Conservation (phyloP, 2,329 filamentous ascomycete genomes). For the Trichoderma sp. region DNA sequence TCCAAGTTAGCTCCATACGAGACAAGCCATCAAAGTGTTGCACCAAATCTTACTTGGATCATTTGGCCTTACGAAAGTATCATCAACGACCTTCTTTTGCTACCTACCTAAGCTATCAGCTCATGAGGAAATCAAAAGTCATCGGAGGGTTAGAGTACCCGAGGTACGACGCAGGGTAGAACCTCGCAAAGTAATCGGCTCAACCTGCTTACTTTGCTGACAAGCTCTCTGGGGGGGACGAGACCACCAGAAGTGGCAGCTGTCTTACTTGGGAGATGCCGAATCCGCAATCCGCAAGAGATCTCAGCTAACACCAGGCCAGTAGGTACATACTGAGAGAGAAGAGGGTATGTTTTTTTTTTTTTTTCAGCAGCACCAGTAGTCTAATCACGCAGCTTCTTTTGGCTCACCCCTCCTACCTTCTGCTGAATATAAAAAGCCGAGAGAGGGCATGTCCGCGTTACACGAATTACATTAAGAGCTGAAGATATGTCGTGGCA, state of each 20-base stretch:
- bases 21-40: neutral
- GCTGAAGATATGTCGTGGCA: neutral
- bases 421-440: neutral
- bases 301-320: neutral
- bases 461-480: neutral
- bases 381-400: neutral
- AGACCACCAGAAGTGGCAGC: slow-evolving; percentile 4
- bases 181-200: neutral
- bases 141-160: slow-evolving; percentile 11
- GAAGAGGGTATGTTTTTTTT: neutral
- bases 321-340: neutral
- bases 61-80: neutral
- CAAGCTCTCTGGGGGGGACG: neutral
- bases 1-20: neutral
- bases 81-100: neutral
- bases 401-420: neutral
- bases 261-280: neutral
- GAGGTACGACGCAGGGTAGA: neutral
- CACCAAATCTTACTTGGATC: neutral
- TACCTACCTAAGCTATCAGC: neutral
- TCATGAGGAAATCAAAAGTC: neutral
- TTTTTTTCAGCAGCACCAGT: neutral
- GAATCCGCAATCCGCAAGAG: neutral
- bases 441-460: neutral
- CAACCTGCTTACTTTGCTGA: slow-evolving; percentile 8